Evolutionary conservation across 768 basidiomycete species (phyloP), one percentile per base, ranked within the genome.

Genomic region (Tylopilus felleus): DNA sequence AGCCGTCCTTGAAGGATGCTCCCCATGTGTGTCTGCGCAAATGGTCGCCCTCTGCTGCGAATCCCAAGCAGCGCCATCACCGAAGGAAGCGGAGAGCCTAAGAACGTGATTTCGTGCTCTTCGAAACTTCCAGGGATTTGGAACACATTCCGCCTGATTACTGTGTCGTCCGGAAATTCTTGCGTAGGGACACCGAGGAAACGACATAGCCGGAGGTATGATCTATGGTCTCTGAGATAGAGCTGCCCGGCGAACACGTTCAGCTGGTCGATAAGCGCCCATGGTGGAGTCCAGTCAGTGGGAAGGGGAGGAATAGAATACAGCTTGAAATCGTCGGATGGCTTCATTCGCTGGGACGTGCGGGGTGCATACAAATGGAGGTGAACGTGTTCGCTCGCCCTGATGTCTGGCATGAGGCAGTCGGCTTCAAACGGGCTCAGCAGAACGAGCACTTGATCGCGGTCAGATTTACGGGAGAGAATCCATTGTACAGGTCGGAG

Each of bases 381-480:
- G n/a, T 70, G 63, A 9, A 75, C 73, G 10, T 54, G 14, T 12
- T 64, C 60, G 60, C 67, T 69, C 22, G 25, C 27, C 13, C 69
- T 72, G 51, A 29, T 29, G 6, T 46, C 43, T 63, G 74, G 67
- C 10, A 77, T 29, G 12, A 77, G 63, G 23, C 51, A 51, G 47
- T 78, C 66, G 27, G 62, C 74, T 57, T 79, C 49, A 14, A 49
- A 29, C 10, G n/a, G n/a, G n/a, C n/a, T n/a, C n/a, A n/a, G n/a
- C n/a, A n/a, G n/a, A n/a, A n/a, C n/a, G n/a, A n/a, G 29, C 29
- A 29, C 10, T 29, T 5, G 29, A 5, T 40, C 16, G 39, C 27
- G 21, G 21, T 42, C 38, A 10, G 8, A 8, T 28, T 42, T 21
- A 14, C 40, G 8, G 12, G 60, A 59, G 14, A 67, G 41, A 16